Percentiles rank a stretch among this genome's conserved stretches.
These are phyloP conservation scores for Geotrichum restrictum DNA, from an alignment of 1,139 yeast species.

Conservation along the genomic window DNA sequence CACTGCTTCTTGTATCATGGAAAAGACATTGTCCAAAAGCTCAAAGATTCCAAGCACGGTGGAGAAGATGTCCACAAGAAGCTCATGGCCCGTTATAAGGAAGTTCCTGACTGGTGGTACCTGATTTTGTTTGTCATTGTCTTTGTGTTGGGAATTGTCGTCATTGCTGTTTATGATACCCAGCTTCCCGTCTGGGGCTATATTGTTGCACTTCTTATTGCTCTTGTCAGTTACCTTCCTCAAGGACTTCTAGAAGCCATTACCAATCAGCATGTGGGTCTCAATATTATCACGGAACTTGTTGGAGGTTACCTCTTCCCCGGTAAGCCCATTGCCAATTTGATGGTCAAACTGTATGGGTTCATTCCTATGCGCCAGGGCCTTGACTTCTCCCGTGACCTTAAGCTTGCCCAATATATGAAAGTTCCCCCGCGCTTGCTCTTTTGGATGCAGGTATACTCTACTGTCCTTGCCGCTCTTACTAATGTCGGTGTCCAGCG, in stretches of 20 bases:
- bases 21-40: slow-evolving; percentile 42
- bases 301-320: slow-evolving; percentile 51
- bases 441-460: slow-evolving; percentile 46
- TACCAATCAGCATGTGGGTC: slow-evolving; percentile 46
- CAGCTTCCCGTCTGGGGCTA: slow-evolving; percentile 48
- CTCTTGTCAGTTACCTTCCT: slow-evolving; percentile 47
- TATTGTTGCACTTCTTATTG: slow-evolving; percentile 46
- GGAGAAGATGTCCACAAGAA: slow-evolving; percentile 40
- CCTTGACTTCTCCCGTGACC: slow-evolving; percentile 45
- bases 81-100: slow-evolving; percentile 47
- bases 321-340: slow-evolving; percentile 50
- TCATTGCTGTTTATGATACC: slow-evolving; percentile 42
- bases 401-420: slow-evolving; percentile 50
- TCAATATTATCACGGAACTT: slow-evolving; percentile 49
- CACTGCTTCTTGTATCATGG: slow-evolving; percentile 42
- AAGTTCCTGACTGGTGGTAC: slow-evolving; percentile 45
- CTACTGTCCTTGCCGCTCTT: slow-evolving; percentile 37
- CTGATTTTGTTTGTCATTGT: slow-evolving; percentile 32
- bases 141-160: slow-evolving; percentile 45
- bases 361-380: slow-evolving; percentile 50
- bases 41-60: slow-evolving; percentile 7
- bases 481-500: slow-evolving; percentile 39
- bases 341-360: slow-evolving; percentile 49
- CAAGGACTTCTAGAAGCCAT: slow-evolving; percentile 45
- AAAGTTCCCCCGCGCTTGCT: slow-evolving; percentile 36